These are phyloP conservation scores for Podospora sp. DNA, from an alignment of 495 filamentous ascomycete species.

Conservation along the genomic window DNA sequence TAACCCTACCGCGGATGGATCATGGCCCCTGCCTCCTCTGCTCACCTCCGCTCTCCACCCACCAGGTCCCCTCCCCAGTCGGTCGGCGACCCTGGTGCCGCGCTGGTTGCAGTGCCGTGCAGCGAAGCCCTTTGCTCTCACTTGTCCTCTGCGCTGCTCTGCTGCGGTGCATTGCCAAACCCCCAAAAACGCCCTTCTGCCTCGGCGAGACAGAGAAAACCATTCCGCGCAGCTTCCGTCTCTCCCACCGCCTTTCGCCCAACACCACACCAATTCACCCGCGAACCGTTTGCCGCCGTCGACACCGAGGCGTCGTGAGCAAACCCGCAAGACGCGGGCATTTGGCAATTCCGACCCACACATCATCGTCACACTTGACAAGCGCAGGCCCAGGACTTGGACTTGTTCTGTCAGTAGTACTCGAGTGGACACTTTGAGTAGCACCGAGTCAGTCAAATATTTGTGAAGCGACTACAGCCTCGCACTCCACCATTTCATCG, in stretches of 20 bases:
- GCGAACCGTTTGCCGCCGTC: neutral
- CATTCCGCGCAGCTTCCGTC: neutral
- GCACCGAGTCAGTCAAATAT: neutral
- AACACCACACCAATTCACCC: neutral
- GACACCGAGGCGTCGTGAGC: neutral
- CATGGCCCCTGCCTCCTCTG: slow-evolving; percentile 12
- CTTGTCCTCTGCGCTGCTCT: neutral
- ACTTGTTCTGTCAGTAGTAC: neutral
- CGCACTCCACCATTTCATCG: neutral
- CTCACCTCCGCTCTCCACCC: slow-evolving; percentile 3
- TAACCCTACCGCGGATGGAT: neutral
- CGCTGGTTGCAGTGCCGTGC: slow-evolving; percentile 12
- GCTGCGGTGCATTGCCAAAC: slow-evolving; percentile 1
- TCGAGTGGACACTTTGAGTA: neutral
- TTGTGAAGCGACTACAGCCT: neutral
- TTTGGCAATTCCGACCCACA: neutral
- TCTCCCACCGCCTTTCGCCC: neutral
- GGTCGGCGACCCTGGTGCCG: slow-evolving; percentile 20
- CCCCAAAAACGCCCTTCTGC: neutral
- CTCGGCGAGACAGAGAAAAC: slow-evolving; percentile 3
- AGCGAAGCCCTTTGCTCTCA: slow-evolving; percentile 11
- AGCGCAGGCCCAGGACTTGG: neutral
- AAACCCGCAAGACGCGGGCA: neutral
- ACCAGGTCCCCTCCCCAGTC: neutral
- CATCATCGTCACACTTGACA: neutral